A percentile compares a stretch with the other conserved stretches of the same genome.
Evolutionary conservation across 2,329 filamentous ascomycete species (phyloP).

Genomic region (Penicillium sp.): DNA sequence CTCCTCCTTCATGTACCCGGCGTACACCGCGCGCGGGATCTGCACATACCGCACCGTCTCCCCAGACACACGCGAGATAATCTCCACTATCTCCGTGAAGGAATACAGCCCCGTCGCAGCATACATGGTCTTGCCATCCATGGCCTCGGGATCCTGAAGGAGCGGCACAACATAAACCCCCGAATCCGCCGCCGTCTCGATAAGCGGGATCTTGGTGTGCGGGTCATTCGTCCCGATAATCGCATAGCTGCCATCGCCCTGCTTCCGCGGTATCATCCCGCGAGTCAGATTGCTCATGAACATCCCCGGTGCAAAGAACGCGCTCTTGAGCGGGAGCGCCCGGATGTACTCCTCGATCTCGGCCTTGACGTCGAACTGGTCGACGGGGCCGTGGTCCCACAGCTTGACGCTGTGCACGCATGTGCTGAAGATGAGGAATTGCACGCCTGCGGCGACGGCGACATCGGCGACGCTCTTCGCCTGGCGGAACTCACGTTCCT

Average conservation of each 20-base stretch:
- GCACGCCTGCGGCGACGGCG: constrained; percentile 31
- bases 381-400: constrained; percentile 31
- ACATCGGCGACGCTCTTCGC: constrained; percentile 35
- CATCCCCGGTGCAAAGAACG: constrained; percentile 59
- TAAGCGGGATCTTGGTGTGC: constrained; percentile 36
- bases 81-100: constrained; percentile 35
- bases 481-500: constrained; percentile 31
- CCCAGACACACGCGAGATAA: constrained; percentile 41
- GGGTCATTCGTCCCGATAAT: constrained; percentile 26
- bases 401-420: constrained; percentile 32
- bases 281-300: constrained; percentile 59
- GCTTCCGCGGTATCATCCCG: constrained; percentile 27
- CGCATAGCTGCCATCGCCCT: constrained; percentile 34
- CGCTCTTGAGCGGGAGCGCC: constrained; percentile 51
- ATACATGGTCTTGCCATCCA: constrained; percentile 40
- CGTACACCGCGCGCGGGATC: constrained; percentile 31
- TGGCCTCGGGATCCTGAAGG: constrained; percentile 42
- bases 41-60: constrained; percentile 43
- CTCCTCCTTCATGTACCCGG: constrained; percentile 22
- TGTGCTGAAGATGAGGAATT: constrained; percentile 38
- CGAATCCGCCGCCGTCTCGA: constrained; percentile 42
- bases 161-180: constrained; percentile 44
- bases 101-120: constrained; percentile 41
- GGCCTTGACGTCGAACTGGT: constrained; percentile 64
- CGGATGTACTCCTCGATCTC: constrained; percentile 61